Conservation (phyloP, 139 green algal species). For the Chlamydomonas incerta region DNA sequence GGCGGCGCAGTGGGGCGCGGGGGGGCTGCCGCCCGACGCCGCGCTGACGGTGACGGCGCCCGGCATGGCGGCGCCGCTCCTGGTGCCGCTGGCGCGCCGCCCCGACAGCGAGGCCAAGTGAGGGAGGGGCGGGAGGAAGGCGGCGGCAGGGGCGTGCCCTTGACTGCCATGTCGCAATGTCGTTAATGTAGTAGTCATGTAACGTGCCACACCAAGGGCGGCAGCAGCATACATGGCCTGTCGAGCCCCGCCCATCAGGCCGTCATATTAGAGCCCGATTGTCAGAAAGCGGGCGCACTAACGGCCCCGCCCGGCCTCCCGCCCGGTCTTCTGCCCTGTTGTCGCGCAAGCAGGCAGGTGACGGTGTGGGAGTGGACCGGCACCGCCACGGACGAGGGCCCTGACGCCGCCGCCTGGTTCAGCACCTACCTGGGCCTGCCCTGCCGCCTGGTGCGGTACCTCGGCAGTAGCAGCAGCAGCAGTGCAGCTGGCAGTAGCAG, state of each 20-base stretch:
- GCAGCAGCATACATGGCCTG: no score
- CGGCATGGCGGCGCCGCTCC: conserved; percentile 9
- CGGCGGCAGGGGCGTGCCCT: no score
- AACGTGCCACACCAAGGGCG: no score
- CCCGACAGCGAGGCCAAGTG: conserved; percentile 4
- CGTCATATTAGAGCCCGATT: no score
- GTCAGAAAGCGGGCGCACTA: no score
- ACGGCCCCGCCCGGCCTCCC: no score
- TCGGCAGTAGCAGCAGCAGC: conserved; percentile 6
- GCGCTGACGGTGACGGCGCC: conserved; percentile 20
- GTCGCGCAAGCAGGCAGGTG: conserved; percentile 60
- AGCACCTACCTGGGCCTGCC: conserved; percentile 68
- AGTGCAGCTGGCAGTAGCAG: not conserved
- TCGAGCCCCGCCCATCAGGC: no score
- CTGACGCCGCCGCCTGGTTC: conserved; percentile 76
- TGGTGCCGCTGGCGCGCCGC: not conserved
- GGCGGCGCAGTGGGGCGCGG: not conserved
- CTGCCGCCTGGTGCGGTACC: conserved; percentile 71
- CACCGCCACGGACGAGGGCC: conserved; percentile 66
- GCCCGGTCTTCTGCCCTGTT: no score
- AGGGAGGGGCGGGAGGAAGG: no score
- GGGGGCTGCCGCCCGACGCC: not conserved
- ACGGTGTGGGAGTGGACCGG: conserved; percentile 84
- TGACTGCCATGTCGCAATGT: no score
- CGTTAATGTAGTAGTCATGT: no score